phyloP scores from a whole-genome alignment of 345 rosid species.

The Linum lewisii region DNA sequence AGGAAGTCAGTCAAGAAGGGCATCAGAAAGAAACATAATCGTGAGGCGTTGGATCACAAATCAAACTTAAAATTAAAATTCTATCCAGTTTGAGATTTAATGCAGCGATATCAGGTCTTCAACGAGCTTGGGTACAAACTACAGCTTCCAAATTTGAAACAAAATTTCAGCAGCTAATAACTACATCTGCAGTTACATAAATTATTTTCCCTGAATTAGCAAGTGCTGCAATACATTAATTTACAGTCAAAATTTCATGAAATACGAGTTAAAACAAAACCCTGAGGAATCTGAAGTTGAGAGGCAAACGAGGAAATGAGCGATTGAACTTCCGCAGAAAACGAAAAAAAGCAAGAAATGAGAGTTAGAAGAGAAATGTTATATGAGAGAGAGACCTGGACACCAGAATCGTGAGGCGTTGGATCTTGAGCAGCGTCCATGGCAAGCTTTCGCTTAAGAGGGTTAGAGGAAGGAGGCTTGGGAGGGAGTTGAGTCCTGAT shows the following conservation, averaged over 20 bases:
- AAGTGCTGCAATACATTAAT: background rate
- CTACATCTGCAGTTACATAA: no score
- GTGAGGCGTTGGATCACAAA: background rate
- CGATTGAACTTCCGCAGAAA: background rate
- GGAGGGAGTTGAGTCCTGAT: constrained; percentile 68
- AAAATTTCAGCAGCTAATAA: background rate
- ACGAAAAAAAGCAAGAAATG: no score
- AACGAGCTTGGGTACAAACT: no score
- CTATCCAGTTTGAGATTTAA: no score
- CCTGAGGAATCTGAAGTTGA: constrained; percentile 19
- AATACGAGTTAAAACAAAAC: constrained; percentile 37
- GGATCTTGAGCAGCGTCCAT: constrained; percentile 34
- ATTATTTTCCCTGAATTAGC: background rate
- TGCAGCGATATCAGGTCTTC: no score
- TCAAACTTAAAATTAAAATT: background rate
- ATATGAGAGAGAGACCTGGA: constrained; percentile 5
- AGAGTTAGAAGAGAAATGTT: background rate
- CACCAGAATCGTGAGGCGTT: constrained; percentile 23
- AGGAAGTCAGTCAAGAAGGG: background rate
- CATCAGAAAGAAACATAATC: background rate
- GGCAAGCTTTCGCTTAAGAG: constrained; percentile 82
- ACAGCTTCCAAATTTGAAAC: no score
- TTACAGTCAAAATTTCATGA: background rate
- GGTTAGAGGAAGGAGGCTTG: constrained; percentile 76
- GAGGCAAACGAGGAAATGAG: background rate